Conservation (phyloP, 768 basidiomycete species). For the Panaeolus cyanescens region DNA sequence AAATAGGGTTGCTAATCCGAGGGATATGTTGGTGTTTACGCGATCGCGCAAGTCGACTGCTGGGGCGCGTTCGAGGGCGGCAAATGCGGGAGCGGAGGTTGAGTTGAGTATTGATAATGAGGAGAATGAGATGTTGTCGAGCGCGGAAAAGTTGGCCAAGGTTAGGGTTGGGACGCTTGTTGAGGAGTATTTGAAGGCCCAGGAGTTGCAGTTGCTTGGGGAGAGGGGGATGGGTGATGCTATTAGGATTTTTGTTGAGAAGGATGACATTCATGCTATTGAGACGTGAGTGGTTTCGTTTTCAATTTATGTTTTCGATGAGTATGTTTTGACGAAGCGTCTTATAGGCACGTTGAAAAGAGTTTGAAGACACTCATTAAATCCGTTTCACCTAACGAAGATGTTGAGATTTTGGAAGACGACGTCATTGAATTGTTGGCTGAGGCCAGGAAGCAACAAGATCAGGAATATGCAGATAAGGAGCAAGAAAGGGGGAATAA, state of each 20-base stretch:
- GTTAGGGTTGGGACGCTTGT: conserved; percentile 90
- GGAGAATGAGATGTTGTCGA: conserved; percentile 63
- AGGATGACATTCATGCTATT: conserved; percentile 95
- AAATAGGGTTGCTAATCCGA: conserved; percentile 89
- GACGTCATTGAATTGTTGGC: conserved; percentile 75
- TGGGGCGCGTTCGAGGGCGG: conserved; percentile 12
- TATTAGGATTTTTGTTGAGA: conserved; percentile 94
- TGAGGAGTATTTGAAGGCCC: conserved; percentile 87
- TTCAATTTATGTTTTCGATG: background rate
- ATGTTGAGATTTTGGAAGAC: conserved; percentile 60
- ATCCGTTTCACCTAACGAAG: conserved; percentile 64
- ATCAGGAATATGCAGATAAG: conserved; percentile 60
- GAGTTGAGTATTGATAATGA: conserved; percentile 83
- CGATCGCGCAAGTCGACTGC: conserved; percentile 68
- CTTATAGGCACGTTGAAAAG: conserved; percentile 61
- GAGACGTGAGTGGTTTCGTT: conserved; percentile 58
- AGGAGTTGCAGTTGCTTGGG: conserved; percentile 89
- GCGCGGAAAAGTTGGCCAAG: conserved; percentile 74
- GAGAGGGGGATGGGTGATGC: conserved; percentile 93
- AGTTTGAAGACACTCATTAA: conserved; percentile 66
- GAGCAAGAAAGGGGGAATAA: conserved; percentile 18
- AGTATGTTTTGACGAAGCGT: background rate
- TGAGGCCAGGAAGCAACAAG: conserved; percentile 55
- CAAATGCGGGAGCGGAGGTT: conserved; percentile 71
- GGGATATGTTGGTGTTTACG: conserved; percentile 90